phyloP scores from a whole-genome alignment of 108 stramenopile species.

The Cyclotella choctawhatcheeana region DNA sequence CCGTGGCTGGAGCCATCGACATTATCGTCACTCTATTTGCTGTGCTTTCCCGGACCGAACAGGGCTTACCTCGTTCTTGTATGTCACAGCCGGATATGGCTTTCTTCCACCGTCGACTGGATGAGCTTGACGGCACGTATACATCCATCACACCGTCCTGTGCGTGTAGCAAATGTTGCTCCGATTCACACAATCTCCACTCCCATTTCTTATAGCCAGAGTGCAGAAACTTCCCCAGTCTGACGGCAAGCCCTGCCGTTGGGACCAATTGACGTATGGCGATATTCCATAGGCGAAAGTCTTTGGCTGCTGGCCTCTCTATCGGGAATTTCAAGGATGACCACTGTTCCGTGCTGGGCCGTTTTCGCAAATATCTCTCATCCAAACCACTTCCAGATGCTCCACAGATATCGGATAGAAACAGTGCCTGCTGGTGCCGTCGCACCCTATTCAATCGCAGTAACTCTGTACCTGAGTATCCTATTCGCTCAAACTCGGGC shows the following conservation, averaged over 20 bases:
- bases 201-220: constrained; percentile 5
- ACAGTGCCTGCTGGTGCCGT: constrained; percentile 1
- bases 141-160: neutral
- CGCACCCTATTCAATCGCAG: constrained; percentile 7
- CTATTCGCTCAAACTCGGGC: neutral
- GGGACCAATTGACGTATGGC: constrained; percentile 1
- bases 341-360: neutral
- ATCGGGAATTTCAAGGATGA: constrained; percentile 9
- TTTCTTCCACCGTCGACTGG: neutral
- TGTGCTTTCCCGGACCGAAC: neutral
- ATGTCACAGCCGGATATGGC: neutral
- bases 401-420: constrained; percentile 9
- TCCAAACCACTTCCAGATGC: constrained; percentile 11
- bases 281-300: neutral
- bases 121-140: neutral
- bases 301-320: neutral
- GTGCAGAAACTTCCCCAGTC: neutral
- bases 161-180: neutral
- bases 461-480: neutral
- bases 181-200: neutral
- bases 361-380: constrained; percentile 10
- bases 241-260: neutral
- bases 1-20: neutral
- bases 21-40: neutral
- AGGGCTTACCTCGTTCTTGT: neutral